These are phyloP conservation scores for Lecanicillium sp. DNA, from an alignment of 2,329 filamentous ascomycete species.

Conservation along the genomic window DNA sequence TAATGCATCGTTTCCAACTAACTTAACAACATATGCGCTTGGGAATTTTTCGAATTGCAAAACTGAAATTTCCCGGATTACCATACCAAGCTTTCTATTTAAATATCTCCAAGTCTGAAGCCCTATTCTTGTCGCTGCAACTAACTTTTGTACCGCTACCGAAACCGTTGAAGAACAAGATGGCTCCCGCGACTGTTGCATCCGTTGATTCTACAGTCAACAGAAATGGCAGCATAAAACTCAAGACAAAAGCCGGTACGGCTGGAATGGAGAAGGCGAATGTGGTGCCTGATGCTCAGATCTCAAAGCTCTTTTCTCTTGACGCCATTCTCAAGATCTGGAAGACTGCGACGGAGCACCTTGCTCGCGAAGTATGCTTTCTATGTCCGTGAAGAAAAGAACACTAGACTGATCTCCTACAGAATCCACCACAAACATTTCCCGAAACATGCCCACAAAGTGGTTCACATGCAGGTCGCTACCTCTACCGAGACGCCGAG, in stretches of 20 bases:
- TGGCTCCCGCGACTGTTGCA: neutral
- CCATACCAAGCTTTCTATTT: too few species aligned
- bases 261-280: neutral
- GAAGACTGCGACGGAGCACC: conserved; percentile 9
- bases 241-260: neutral
- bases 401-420: neutral
- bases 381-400: neutral
- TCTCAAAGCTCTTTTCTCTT: conserved; percentile 1
- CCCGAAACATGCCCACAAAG: conserved; percentile 24
- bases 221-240: neutral
- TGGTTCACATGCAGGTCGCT: conserved; percentile 17
- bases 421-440: conserved; percentile 12
- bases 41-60: too few species aligned
- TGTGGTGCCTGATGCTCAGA: neutral
- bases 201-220: neutral
- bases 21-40: too few species aligned
- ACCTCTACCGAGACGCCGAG: conserved; percentile 20
- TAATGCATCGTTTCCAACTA: too few species aligned
- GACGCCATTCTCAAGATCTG: conserved; percentile 6
- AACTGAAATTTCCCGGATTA: too few species aligned
- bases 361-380: conserved; percentile 7
- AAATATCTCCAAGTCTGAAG: too few species aligned
- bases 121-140: too few species aligned
- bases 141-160: too few species aligned
- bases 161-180: too few species aligned